Conservation (phyloP, 148 eudicot species). For the Nepenthes mirabilis region DNA sequence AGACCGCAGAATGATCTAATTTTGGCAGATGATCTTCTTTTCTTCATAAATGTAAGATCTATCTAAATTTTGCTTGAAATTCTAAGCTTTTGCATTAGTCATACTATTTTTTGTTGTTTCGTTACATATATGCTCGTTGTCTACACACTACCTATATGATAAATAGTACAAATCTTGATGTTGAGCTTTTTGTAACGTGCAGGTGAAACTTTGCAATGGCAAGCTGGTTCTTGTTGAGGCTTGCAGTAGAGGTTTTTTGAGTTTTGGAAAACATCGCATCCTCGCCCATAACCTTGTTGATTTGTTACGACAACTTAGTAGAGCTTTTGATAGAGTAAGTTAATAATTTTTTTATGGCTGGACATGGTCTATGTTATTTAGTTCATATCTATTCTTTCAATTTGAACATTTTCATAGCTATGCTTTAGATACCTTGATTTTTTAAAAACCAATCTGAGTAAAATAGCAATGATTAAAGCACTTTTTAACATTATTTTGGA, state of each 20-base stretch:
- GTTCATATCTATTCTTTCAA: neutral
- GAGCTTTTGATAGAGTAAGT: conserved; percentile 92
- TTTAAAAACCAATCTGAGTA: too few relatives aligned
- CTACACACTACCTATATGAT: neutral
- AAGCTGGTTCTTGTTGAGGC: conserved; percentile 70
- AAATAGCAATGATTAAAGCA: too few relatives aligned
- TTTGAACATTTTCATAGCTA: too few relatives aligned
- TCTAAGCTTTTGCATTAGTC: neutral
- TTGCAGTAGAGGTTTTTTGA: conserved; percentile 75
- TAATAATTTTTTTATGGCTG: neutral
- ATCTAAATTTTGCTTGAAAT: neutral
- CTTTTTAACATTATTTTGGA: too few relatives aligned
- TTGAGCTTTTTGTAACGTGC: conserved; percentile 9
- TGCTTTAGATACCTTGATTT: too few relatives aligned
- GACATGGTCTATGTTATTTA: neutral
- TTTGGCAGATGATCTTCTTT: conserved; percentile 58
- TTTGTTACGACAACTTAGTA: conserved; percentile 77
- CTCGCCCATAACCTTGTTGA: conserved; percentile 92
- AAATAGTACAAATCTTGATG: conserved; percentile 3
- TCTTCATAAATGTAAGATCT: conserved; percentile 72
- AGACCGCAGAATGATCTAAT: conserved; percentile 41
- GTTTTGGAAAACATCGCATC: conserved; percentile 73
- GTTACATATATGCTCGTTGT: neutral
- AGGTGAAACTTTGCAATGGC: conserved; percentile 97
- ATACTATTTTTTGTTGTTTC: neutral